These are phyloP conservation scores for Liquidambar formosana DNA, from an alignment of 164 flowering plant species.

Conservation along the genomic window DNA sequence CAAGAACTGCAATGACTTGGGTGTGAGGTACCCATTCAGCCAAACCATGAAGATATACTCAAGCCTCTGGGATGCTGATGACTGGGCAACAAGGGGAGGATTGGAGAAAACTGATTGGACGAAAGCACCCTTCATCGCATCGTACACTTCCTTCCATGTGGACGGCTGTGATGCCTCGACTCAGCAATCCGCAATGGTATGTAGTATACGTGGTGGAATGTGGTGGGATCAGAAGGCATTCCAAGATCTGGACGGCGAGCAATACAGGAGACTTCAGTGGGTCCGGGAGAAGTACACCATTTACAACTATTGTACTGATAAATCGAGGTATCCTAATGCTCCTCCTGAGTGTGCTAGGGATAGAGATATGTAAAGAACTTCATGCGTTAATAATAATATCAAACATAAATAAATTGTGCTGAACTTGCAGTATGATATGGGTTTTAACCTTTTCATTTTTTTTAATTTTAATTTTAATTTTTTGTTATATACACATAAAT, in stretches of 20 bases:
- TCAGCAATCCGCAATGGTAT: no score
- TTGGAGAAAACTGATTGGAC: conserved; percentile 48
- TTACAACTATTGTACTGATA: no score
- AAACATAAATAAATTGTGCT: no score
- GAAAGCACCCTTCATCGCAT: conserved; percentile 42
- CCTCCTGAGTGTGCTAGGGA: conserved; percentile 32
- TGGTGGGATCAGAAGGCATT: conserved; percentile 39
- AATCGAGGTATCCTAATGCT: conserved; percentile 18
- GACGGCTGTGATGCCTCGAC: conserved; percentile 43
- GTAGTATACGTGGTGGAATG: no score
- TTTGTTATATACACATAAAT: no score
- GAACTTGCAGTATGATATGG: no score
- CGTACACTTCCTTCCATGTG: conserved; percentile 40
- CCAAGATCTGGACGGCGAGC: conserved; percentile 28
- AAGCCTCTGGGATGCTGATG: no score
- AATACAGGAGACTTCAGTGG: conserved; percentile 21
- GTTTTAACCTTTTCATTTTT: no score
- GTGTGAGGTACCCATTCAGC: no score
- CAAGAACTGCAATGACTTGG: conserved; percentile 42
- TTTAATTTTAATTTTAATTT: no score
- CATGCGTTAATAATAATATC: no score
- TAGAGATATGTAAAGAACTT: conserved; percentile 12
- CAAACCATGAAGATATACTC: conserved; percentile 52
- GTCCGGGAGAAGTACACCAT: conserved; percentile 23
- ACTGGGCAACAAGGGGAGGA: conserved; percentile 48